phyloP scores from a whole-genome alignment of 495 filamentous ascomycete species.

The Durotheca rogersii region DNA sequence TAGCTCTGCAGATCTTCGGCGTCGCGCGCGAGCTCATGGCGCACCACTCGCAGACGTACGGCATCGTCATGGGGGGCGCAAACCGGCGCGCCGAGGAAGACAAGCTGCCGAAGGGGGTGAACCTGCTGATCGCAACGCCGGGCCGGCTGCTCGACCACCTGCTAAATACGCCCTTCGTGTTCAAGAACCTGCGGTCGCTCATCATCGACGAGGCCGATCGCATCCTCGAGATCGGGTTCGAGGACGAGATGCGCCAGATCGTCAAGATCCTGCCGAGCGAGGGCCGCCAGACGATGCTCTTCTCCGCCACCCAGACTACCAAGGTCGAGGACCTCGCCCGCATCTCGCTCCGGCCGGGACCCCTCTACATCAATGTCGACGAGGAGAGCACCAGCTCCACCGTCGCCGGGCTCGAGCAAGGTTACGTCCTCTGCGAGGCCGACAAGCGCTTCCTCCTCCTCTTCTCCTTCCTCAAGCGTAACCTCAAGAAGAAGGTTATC shows the following conservation, averaged over 20 bases:
- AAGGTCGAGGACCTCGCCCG: constrained; percentile 96
- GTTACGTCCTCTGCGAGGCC: constrained; percentile 88
- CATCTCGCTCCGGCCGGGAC: constrained; percentile 88
- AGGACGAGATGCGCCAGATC: constrained; percentile 97
- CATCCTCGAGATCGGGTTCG: constrained; percentile 95
- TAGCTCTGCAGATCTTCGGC: constrained; percentile 94
- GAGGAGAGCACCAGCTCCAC: constrained; percentile 71
- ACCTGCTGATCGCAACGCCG: constrained; percentile 90
- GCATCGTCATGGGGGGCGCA: constrained; percentile 93
- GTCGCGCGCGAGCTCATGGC: constrained; percentile 90
- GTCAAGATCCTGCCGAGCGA: constrained; percentile 91
- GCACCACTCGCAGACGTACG: constrained; percentile 79
- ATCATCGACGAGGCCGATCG: constrained; percentile 93
- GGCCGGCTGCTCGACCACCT: constrained; percentile 92
- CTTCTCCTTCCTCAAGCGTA: constrained; percentile 93
- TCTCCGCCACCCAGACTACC: constrained; percentile 96
- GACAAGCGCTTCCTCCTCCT: constrained; percentile 92
- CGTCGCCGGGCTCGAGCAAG: constrained; percentile 90
- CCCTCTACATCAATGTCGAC: constrained; percentile 67
- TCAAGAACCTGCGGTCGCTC: constrained; percentile 86
- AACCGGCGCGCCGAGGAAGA: constrained; percentile 90
- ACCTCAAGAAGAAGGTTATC: constrained; percentile 91
- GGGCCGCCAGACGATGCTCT: constrained; percentile 92
- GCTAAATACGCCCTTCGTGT: constrained; percentile 90
- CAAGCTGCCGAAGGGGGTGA: constrained; percentile 91